Base-by-base conservation (phyloP, 805 yeast genomes). In the Yarrowia sp. region DNA sequence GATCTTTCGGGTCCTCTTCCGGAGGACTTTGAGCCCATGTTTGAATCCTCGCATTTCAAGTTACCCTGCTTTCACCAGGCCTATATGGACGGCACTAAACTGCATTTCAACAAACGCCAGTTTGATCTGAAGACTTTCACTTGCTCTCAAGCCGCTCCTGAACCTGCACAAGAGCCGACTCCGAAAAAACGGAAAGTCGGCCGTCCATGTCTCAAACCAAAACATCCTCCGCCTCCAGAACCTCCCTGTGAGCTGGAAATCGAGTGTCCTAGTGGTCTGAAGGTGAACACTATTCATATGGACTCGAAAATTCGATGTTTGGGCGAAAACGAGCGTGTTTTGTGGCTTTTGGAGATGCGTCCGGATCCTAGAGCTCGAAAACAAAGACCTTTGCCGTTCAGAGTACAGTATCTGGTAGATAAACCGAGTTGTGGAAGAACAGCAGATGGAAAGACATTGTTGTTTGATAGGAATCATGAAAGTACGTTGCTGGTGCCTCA, bases 271-370 rank as follows among this genome's bases (percentile, higher is more conserved):
- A 38, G 44, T 14, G 60, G 44, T 0, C 35, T 51, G 8, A 51
- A 28, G 22, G 44, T 51, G 28, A 3, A 10, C 1, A 51, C 60
- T 7, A 13, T 7, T 1, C 60, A 51, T n/a, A 36, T 38, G 8
- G 14, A 38, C 44, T 36, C 60, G 33, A 36, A 14, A 3, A 51
- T 51, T 14, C 17, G 44, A 4, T 51, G 60, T 39, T 35, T 51
- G 33, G 60, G 60, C 28, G 60, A 51, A 51, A 51, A 51, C 36
- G 60, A 51, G 17, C 44, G 60, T 8, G 28, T 51, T 8, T 28
- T 51, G n/a, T 51, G 60, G 60, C 9, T 51, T 3, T 36, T 41
- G 60, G 60, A 51, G 44, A 44, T 38, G 7, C 60, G 44, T 9
- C 44, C 43, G 14, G 60, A 51, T 7, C 60, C 60, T 2, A 7